Base-by-base conservation (phyloP, 2,329 filamentous ascomycete genomes). In the Trichothecium roseum region DNA sequence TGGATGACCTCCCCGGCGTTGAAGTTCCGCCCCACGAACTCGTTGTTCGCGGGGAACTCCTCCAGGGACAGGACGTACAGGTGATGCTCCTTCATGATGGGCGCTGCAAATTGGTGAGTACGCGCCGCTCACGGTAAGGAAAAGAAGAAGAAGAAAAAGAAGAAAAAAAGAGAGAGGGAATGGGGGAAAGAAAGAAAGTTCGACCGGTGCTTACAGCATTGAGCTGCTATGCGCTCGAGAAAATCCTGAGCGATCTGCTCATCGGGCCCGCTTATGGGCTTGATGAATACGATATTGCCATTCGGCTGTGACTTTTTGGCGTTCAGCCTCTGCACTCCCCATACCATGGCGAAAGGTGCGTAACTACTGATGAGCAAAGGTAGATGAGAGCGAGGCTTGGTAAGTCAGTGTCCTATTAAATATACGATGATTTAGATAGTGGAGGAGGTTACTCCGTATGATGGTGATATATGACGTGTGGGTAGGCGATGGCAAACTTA, bases 1-100 rank as follows among this genome's bases (percentile, higher is more conserved):
- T 94, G 85, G 34, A 94, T 76, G 26, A 89, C 80, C 54, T 93
- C 86, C 24, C 86, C 87, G 7, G 81, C 82, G 46, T 94, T 94
- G 67, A 94, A 93, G 53, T 94, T 93, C 37, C 86, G 81, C 3
- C 86, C 86, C 28, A 85, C 78, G 49, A 94, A 94, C 55, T 93
- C 84, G 29, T 63, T 63, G 48, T 94, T 94, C 2, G 81, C 77
- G 37, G 81, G 77, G 51, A 84, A 86, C 52, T 94, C 86, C 55
- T 93, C 86, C 0, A 94, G 67, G 2, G 78, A 72, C 53, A 72
- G 79, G 32, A 84, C 72, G 18, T 69, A 71, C 17, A 85, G 63
- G 49, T 74, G 62, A 43, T 84, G 62, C 29, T 74, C 68, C 46
- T 69, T 73, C 78, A 84, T 84, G 32, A 85, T 66, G 2, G 85